Percentiles rank a stretch among this genome's conserved stretches.
Evolutionary conservation across 495 filamentous ascomycete genomes (phyloP).

Genomic region (Rhypophila decipiens): DNA sequence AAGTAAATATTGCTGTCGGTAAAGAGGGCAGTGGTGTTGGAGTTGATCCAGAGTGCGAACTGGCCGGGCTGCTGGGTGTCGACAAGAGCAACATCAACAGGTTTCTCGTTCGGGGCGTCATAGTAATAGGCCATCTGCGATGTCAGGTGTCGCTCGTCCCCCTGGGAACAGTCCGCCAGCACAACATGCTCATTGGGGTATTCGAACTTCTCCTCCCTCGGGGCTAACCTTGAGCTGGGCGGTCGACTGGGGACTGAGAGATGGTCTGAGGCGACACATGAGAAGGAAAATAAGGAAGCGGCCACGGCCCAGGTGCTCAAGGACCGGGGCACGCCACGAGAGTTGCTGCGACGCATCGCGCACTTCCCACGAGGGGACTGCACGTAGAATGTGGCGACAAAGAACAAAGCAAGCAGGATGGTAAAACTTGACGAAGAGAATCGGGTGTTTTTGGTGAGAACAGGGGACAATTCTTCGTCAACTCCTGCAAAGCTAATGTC

Average conservation of each 20-base stretch:
- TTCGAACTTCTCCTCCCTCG: background rate
- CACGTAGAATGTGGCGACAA: background rate
- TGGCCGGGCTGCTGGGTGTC: slow-evolving; percentile 14
- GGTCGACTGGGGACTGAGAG: no score
- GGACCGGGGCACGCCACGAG: no score
- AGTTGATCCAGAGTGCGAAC: slow-evolving; percentile 27
- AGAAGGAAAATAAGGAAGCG: background rate
- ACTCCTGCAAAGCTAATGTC: no score
- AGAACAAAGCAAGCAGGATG: no score
- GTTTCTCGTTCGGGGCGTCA: slow-evolving; percentile 10
- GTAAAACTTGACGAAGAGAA: no score
- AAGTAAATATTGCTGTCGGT: slow-evolving; percentile 26
- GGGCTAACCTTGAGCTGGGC: background rate
- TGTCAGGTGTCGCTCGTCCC: slow-evolving; percentile 11
- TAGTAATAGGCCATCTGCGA: slow-evolving; percentile 35
- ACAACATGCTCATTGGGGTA: slow-evolving; percentile 20
- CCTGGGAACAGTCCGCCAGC: slow-evolving; percentile 25
- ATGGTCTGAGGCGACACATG: background rate
- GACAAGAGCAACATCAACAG: slow-evolving; percentile 28
- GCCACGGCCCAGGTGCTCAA: background rate
- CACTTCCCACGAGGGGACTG: background rate
- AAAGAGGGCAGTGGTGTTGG: slow-evolving; percentile 27
- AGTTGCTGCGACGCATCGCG: background rate
- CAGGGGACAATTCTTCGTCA: no score
- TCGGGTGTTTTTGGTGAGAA: no score